Evolutionary conservation across 2,329 filamentous ascomycete genomes (phyloP).

Genomic region (Xylaria sp.): DNA sequence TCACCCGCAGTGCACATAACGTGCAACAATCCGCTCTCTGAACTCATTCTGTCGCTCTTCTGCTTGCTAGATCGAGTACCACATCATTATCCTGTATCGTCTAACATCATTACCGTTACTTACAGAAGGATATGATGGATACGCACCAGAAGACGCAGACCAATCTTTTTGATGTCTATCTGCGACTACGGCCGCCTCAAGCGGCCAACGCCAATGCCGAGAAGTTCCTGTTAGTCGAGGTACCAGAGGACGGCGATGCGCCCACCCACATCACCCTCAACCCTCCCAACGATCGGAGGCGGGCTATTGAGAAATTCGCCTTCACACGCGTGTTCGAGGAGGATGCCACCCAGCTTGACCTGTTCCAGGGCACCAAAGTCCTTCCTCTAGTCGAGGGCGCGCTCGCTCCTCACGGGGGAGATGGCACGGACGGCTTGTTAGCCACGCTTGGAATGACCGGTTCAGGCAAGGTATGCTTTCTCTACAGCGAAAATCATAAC

Average conservation of each 20-base stretch:
- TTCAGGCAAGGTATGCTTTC: conserved; percentile 83
- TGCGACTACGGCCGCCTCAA: conserved; percentile 80
- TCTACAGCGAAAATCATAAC: background rate
- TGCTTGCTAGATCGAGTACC: conserved; percentile 2
- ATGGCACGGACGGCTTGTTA: conserved; percentile 88
- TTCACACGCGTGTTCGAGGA: conserved; percentile 96
- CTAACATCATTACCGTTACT: conserved; percentile 11
- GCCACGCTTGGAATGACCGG: conserved; percentile 95
- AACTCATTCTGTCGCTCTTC: background rate
- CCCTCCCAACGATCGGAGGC: conserved; percentile 85
- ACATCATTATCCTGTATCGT: conserved; percentile 6
- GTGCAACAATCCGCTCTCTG: background rate
- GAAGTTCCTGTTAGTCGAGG: conserved; percentile 83
- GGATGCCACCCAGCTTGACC: conserved; percentile 81
- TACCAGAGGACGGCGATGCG: conserved; percentile 56
- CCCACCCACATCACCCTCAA: conserved; percentile 80
- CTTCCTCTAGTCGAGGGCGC: conserved; percentile 83
- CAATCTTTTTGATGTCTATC: conserved; percentile 88
- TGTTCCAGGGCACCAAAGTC: conserved; percentile 85
- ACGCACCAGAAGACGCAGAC: conserved; percentile 57
- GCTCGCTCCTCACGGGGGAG: conserved; percentile 75
- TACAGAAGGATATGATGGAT: conserved; percentile 52
- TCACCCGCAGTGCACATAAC: background rate
- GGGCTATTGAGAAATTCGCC: conserved; percentile 91
- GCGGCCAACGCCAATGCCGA: conserved; percentile 61